Evolutionary conservation across 345 rosid species (phyloP), one percentile per base, ranked within the genome.

Genomic region (Cardiospermum halicacabum): DNA sequence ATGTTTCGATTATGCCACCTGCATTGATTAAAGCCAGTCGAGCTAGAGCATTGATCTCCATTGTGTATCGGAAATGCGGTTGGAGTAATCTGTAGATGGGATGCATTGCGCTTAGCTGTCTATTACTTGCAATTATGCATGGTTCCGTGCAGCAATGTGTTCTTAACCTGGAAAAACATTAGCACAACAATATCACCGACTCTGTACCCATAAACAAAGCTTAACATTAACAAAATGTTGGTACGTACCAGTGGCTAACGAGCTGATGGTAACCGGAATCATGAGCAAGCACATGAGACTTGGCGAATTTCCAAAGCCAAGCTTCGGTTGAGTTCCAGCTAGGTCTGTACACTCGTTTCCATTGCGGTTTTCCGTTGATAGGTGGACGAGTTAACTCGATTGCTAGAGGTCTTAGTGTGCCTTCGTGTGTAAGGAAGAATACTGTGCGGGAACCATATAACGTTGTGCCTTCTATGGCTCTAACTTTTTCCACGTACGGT

Each of bases 291-390:
- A 58, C 88, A 61, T 88, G 97, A 37, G 83, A 77, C 70, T 88
- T 91, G 50, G 97, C 93, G 5, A 88, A 64, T 60, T 21, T 81
- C 97, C 96, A 88, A 0, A 83, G 81, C 97, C 93, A 88, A 73
- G 16, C 18, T 10, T 66, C 68, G 0, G 96, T 91, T 58, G 86
- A 48, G 62, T 79, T 49, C 68, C 55, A 70, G 5, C 68, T 34
- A 2, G 88, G 89, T 0, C 65, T 32, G 68, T 68, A 86, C 11
- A 78, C 92, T 55, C 78, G 53, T 70, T 68, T 83, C 96, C 96
- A 88, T 53, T 84, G 95, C 2, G 89, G 85, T 39, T 75, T 83
- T 27, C 84, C 81, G 5, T 76, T 71, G 25, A 73, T 69, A 1
- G 78, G 79, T 2, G 93, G 93, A 11, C 91, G 77, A 34, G 80